Evolutionary conservation across 805 yeast species (phyloP), one percentile per base, ranked within the genome.

Genomic region (Saturnispora galanensis): DNA sequence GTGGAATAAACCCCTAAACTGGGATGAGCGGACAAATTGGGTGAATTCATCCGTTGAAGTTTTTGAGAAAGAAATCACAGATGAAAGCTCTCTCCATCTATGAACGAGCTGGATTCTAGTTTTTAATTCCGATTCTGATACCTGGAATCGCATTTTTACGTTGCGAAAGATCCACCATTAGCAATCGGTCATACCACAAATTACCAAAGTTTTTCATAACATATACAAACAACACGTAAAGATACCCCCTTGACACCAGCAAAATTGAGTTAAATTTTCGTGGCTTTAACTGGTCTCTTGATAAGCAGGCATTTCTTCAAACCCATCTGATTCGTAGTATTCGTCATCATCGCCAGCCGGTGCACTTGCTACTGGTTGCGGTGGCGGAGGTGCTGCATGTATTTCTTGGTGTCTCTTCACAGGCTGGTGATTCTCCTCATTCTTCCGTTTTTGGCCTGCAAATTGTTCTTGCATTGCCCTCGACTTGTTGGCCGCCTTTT

Each of bases 291-390:
- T 42, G 10, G 46, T 37, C 30, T 34, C 42, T 31, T 28, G 35
- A 38, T 40, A 42, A 18, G 57, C 56, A 13, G 68, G 68, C 30
- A 56, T 49, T 45, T 60, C 67, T 47, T 64, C 68, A 51, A 62
- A 63, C 5, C 66, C 68, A 47, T 63, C 67, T 30, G 60, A 55
- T 34, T 60, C 67, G 45, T 63, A 60, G 39, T 53, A 60, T 21
- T 50, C 52, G 26, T 50, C 46, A 10, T 42, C 38, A 32, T 43
- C 38, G 9, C 16, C 32, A 2, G n/a, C 30, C 7, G 11, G 15
- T 12, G 11, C 11, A 17, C 18, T 28, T 11, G 10, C 29, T 13
- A 4, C 41, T 9, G 10, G 10, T 15, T n/a, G 26, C 26, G 26
- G 8, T 21, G 26, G 26, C 26, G 26, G 8, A 21, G 4, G 16